A percentile compares a stretch with the other conserved stretches of the same genome.
Conservation (phyloP, 1,139 yeast species). For the Trichomonascaceae sp. region DNA sequence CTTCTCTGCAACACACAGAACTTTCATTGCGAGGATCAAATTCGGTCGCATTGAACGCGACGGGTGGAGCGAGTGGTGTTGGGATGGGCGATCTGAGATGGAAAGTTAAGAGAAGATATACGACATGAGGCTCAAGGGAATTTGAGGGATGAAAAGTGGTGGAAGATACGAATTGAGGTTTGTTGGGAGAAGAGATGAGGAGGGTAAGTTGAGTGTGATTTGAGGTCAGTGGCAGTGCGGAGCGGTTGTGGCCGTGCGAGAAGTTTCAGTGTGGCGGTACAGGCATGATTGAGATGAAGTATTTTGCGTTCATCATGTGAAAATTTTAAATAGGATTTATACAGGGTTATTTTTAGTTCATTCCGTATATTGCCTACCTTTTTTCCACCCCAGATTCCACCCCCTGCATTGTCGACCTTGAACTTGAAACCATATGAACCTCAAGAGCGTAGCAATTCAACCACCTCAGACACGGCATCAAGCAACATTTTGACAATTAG, state of each 20-base stretch:
- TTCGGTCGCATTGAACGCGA: neutral
- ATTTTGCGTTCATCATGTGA: no score
- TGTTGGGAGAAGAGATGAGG: neutral
- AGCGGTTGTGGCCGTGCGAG: no score
- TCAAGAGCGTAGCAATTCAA: neutral
- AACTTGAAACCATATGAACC: neutral
- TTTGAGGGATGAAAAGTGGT: neutral
- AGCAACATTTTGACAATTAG: neutral
- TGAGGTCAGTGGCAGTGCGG: neutral
- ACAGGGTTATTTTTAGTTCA: no score
- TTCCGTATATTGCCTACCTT: neutral
- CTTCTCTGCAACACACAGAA: slow-evolving; percentile 95
- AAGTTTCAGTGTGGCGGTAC: neutral
- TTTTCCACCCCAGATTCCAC: neutral
- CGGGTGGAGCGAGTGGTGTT: neutral
- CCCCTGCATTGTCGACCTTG: neutral
- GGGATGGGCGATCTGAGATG: neutral
- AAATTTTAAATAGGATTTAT: no score
- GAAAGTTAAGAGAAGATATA: neutral
- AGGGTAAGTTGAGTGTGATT: neutral
- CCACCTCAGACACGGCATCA: neutral
- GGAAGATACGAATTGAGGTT: neutral
- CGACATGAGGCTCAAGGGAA: neutral
- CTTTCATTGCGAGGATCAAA: slow-evolving; percentile 45
- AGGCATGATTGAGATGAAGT: no score